Evolutionary conservation across 495 filamentous ascomycete genomes (phyloP), one percentile per base, ranked within the genome.

Genomic region (Trichocladium uniseriatum): DNA sequence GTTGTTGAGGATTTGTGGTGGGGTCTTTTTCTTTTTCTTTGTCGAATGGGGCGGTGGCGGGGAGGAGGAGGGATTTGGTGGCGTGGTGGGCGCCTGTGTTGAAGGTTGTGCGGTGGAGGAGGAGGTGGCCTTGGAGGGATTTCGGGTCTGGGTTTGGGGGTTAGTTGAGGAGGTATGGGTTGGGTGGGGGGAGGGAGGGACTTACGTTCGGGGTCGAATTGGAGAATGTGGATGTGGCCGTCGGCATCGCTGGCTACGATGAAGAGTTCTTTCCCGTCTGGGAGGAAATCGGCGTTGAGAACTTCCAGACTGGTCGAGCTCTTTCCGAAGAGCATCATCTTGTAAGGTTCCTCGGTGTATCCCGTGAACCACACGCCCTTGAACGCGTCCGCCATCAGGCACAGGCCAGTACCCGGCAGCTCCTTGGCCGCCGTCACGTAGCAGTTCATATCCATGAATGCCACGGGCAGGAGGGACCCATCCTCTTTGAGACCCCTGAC

Each of bases 381-480:
- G 56, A 90, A 75, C 5, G 86, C 90, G 69, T 99, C 92, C 0
- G 83, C 85, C 62, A 95, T 74, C 5, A 94, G 66, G 55, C 81
- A 86, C 60, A 97, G 73, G 4, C 91, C 90, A 0, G 89, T 94
- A 1, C 84, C 81, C 20, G 77, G 77, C 32, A 97, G 73, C 54
- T 87, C 86, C 61, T 89, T 94, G 39, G 84, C 80, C 4, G 83
- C 77, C 2, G 79, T 87, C 27, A 94, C 85, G 64, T 91, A 90
- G 67, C 86, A 89, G 70, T 86, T 90, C 82, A 95, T 89, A 58
- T 99, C 92, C 80, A 99, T 86, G 58, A 99, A 99, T 1, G 92
- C 92, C 19, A 97, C 91, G 0, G 92, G 92, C 2, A 97, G 75
- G 38, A 97, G 74, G 4, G 81, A 85, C 2, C 87, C 85, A 57